phyloP scores from a whole-genome alignment of 225 moss, liverwort and hornwort species.

The Thuidium tamariscinum region DNA sequence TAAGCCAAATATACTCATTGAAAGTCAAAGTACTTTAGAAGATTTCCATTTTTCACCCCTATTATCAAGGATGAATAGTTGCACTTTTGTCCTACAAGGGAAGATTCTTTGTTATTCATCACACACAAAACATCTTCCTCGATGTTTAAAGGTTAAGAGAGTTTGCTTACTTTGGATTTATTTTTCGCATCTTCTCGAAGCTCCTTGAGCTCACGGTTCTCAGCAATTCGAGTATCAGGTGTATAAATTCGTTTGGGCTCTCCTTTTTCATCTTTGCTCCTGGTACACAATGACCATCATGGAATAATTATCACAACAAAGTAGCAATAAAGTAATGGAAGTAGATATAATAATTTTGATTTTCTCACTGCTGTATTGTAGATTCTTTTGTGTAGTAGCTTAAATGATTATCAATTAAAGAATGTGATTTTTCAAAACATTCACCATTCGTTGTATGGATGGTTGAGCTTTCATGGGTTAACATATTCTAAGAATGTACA shows the following conservation, averaged over 20 bases:
- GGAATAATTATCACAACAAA: background rate
- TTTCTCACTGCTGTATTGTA: background rate
- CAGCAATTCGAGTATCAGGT: conserved; percentile 58
- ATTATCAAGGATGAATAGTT: no score
- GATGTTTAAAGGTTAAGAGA: background rate
- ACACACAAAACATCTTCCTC: no score
- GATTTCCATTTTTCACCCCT: no score
- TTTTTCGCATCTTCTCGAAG: conserved; percentile 22
- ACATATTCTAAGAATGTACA: background rate
- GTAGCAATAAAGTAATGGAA: no score
- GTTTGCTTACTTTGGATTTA: conserved; percentile 8
- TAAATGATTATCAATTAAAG: no score
- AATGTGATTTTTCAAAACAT: background rate
- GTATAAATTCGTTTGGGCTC: conserved; percentile 47
- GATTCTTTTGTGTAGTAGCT: background rate
- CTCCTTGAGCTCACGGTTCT: conserved; percentile 64
- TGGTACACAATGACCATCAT: background rate
- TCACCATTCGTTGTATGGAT: background rate
- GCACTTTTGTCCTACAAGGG: no score
- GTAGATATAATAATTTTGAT: background rate
- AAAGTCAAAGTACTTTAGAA: no score
- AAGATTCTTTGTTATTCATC: no score
- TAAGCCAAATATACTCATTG: no score
- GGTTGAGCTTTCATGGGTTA: background rate
- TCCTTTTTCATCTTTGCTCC: conserved; percentile 41